These are phyloP conservation scores for Aspergillus novofumigatus DNA, from an alignment of 2,329 filamentous ascomycete genomes.

Conservation along the genomic window DNA sequence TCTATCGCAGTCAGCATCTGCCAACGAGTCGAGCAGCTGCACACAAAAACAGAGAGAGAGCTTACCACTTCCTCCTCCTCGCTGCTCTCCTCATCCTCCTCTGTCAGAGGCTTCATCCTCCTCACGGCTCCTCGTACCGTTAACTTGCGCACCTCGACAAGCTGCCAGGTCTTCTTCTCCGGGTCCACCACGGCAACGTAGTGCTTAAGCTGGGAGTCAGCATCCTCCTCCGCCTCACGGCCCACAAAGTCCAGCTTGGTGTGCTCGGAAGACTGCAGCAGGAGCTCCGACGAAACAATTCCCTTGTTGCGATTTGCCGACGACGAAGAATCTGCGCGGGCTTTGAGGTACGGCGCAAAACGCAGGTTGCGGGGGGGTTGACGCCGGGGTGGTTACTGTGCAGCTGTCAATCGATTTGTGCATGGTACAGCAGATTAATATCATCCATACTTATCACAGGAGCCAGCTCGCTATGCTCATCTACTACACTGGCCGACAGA, in stretches of 20 bases:
- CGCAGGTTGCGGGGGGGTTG: conserved; percentile 26
- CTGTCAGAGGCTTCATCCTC: conserved; percentile 21
- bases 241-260: conserved; percentile 58
- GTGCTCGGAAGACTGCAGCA: conserved; percentile 59
- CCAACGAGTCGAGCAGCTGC: neutral
- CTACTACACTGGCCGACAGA: conserved; percentile 44
- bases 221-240: conserved; percentile 46
- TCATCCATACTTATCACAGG: conserved; percentile 47
- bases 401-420: neutral
- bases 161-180: conserved; percentile 47
- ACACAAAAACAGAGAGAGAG: neutral
- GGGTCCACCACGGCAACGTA: conserved; percentile 60
- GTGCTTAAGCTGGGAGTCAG: conserved; percentile 53
- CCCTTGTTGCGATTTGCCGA: conserved; percentile 31
- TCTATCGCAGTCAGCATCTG: conserved; percentile 17
- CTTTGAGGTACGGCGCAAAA: conserved; percentile 44
- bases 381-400: conserved; percentile 33
- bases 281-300: conserved; percentile 45
- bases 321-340: conserved; percentile 41
- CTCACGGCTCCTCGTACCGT: conserved; percentile 49
- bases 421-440: neutral
- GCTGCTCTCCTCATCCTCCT: conserved; percentile 26
- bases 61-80: conserved; percentile 29
- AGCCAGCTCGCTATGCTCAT: conserved; percentile 45
- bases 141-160: conserved; percentile 53